These are phyloP conservation scores for Brachypodium distachyon DNA, from an alignment of 202 grass and related monocot species.

Conservation along the genomic window DNA sequence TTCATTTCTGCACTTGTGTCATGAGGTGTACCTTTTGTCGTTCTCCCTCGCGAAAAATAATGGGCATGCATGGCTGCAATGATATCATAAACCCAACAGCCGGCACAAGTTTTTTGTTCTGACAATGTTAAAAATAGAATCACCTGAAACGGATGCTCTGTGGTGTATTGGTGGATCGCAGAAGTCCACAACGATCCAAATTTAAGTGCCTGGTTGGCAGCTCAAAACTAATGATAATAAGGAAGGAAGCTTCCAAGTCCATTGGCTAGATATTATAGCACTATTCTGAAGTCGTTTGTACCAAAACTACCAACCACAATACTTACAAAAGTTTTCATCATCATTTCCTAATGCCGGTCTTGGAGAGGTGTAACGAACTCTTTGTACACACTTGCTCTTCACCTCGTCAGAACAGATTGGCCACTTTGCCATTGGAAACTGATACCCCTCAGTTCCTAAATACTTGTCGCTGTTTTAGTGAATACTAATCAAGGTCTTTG, in stretches of 20 bases:
- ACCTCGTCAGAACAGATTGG: neutral
- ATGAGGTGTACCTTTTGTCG: neutral
- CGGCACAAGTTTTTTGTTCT: neutral
- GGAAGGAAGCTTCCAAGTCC: neutral
- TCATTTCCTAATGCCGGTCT: neutral
- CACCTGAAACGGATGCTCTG: neutral
- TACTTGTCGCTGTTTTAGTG: too few relatives aligned
- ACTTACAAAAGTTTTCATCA: neutral
- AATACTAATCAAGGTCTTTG: too few relatives aligned
- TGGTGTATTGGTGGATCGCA: neutral
- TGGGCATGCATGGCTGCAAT: neutral
- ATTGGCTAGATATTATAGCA: too few relatives aligned
- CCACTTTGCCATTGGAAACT: slow-evolving; percentile 11
- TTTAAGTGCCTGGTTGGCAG: neutral
- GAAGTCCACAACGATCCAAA: slow-evolving; percentile 14
- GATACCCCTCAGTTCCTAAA: too few relatives aligned
- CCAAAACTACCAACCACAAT: neutral
- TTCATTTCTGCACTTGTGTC: neutral
- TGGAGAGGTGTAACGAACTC: neutral
- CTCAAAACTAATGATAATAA: slow-evolving; percentile 5
- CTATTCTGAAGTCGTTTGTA: neutral
- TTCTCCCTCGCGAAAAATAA: neutral
- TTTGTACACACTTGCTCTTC: neutral
- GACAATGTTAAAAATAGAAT: neutral
- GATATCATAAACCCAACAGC: neutral